Base-by-base conservation (phyloP, 2,329 filamentous ascomycete genomes). In the Neonectria coccinea region DNA sequence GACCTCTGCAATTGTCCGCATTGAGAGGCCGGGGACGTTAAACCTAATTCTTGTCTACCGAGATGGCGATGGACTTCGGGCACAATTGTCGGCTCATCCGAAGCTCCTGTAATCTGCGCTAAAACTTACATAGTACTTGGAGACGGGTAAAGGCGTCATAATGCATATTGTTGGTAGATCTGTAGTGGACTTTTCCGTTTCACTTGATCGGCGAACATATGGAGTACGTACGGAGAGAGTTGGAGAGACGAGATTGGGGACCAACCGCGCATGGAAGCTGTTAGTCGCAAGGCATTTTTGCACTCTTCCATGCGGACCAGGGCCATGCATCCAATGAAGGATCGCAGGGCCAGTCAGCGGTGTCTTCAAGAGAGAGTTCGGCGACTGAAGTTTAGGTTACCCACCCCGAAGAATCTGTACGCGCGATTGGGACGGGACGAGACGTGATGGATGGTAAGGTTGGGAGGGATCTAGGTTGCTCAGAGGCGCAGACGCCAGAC, bases 201-300 rank as follows among this genome's bases (percentile, higher is more conserved):
- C 52, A 48, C 65, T 54, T 52, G 20, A 61, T 65, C n/a, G 45
- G 45, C 58, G 55, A 67, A 59, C 62, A 45, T 45, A 53, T 62
- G 39, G 36, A 44, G 41, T 59, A 63, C 14, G 41, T 59, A 63
- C 14, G 39, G 20, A 25, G 42, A 41, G 42, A 22, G 22, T 22
- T 22, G 22, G 2, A 22, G 22, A 22, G 22, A 22, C 22, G 22
- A 22, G 33, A 36, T 39, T 39, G 33, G 33, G 33, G 16, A 5
- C 25, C 25, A 12, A 31, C n/a, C n/a, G 27, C 47, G 25, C 47
- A 27, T 31, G 7, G 11, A 31, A 31, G 47, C 48, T 20, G 29
- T 20, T 51, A n/a, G 29, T 10, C 44, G 39, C 52, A 52, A 56
- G 61, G 56, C 51, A 55, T 44, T 55, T 53, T 57, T 27, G 27